phyloP scores from a whole-genome alignment of 805 yeast genomes.

The Zygotorulaspora chibaensis region DNA sequence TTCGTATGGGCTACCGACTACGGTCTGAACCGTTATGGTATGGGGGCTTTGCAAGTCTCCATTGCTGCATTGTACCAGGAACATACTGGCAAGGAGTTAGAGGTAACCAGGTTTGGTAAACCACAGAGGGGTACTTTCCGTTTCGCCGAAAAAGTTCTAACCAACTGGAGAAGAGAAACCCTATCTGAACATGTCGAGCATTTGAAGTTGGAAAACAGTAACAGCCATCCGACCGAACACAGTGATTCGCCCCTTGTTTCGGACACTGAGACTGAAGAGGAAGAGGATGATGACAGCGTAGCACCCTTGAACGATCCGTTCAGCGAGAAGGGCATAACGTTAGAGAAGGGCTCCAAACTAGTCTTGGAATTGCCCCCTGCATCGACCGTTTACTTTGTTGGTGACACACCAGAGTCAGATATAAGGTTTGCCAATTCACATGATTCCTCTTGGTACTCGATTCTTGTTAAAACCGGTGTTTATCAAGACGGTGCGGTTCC shows the following conservation, averaged over 20 bases:
- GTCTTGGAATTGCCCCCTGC: conserved; percentile 70
- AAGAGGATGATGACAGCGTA: conserved; percentile 28
- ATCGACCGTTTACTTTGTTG: conserved; percentile 81
- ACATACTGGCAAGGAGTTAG: conserved; percentile 76
- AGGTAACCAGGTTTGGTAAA: conserved; percentile 81
- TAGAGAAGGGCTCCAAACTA: conserved; percentile 43
- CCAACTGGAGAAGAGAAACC: conserved; percentile 73
- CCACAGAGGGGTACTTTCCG: conserved; percentile 85
- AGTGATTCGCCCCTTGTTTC: conserved; percentile 15
- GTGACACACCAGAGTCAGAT: conserved; percentile 88
- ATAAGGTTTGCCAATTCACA: conserved; percentile 84
- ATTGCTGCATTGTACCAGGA: conserved; percentile 81
- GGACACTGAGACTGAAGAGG: conserved; percentile 28
- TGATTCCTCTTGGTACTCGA: conserved; percentile 80
- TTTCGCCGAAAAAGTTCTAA: conserved; percentile 73
- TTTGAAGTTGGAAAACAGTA: conserved; percentile 37
- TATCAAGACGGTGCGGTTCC: conserved; percentile 78
- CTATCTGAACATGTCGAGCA: conserved; percentile 68
- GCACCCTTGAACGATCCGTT: conserved; percentile 26
- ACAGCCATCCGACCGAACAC: conserved; percentile 36
- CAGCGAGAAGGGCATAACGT: conserved; percentile 37
- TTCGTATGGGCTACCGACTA: conserved; percentile 92
- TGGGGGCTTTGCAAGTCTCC: conserved; percentile 91
- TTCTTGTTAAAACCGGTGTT: conserved; percentile 82
- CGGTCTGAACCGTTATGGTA: conserved; percentile 77